These are phyloP conservation scores for Corrigiola litoralis DNA, from an alignment of 179 eudicot genomes.

Conservation along the genomic window DNA sequence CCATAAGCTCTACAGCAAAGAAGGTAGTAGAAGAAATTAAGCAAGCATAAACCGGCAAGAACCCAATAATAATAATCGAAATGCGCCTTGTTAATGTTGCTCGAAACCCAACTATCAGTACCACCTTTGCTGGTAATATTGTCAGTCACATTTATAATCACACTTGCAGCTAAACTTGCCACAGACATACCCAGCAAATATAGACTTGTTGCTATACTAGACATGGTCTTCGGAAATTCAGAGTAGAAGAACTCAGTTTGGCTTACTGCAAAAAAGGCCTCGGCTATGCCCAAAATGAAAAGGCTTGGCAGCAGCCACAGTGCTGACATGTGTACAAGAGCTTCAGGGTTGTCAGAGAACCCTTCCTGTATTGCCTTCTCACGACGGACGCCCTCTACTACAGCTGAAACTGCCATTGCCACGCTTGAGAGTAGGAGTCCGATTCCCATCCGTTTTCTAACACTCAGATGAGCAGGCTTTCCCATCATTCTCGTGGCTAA, in stretches of 20 bases:
- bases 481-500: slow-evolving; percentile 22
- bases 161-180: slow-evolving; percentile 28
- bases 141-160: slow-evolving; percentile 29
- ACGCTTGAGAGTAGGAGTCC: slow-evolving; percentile 30
- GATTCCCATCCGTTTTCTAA: slow-evolving; percentile 43
- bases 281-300: slow-evolving; percentile 31
- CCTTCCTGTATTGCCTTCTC: slow-evolving; percentile 22
- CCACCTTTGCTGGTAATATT: slow-evolving; percentile 33
- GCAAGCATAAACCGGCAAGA: slow-evolving; percentile 31
- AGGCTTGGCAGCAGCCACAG: slow-evolving; percentile 38
- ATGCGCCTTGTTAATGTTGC: slow-evolving; percentile 39
- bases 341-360: slow-evolving; percentile 11
- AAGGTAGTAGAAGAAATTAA: slow-evolving; percentile 33
- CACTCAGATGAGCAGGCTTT: slow-evolving; percentile 22
- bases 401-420: slow-evolving; percentile 24
- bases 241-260: slow-evolving; percentile 47
- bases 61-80: slow-evolving; percentile 43
- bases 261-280: slow-evolving; percentile 31
- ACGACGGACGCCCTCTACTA: slow-evolving; percentile 33
- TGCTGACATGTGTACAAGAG: slow-evolving; percentile 32
- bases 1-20: slow-evolving; percentile 41
- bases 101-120: slow-evolving; percentile 46
- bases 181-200: slow-evolving; percentile 18
- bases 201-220: slow-evolving; percentile 35
- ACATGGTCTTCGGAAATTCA: slow-evolving; percentile 47